Conservation (phyloP, 1,284 basidiomycete species). For the Agroathelia rolfsii region DNA sequence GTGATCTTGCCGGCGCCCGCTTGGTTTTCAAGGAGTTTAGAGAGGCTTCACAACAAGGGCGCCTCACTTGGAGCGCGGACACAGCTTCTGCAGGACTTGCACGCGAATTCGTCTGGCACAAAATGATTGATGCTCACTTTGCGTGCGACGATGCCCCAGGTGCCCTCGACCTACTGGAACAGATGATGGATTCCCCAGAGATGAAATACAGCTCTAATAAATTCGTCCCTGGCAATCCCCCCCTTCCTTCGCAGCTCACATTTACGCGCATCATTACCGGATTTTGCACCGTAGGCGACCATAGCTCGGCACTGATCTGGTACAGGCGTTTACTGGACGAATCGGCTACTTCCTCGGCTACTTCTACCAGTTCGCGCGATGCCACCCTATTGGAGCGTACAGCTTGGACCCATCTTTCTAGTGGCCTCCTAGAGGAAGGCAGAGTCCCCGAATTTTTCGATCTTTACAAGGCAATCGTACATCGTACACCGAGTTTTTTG, state of each 20-base stretch:
- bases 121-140: conserved; percentile 74
- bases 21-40: conserved; percentile 62
- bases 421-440: conserved; percentile 22
- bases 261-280: conserved; percentile 59
- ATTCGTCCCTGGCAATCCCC: conserved; percentile 27
- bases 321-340: conserved; percentile 53
- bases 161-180: conserved; percentile 62
- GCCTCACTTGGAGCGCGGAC: conserved; percentile 21
- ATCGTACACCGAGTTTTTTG: no score
- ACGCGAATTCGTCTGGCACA: conserved; percentile 49
- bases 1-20: conserved; percentile 50
- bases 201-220: conserved; percentile 23
- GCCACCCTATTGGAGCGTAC: conserved; percentile 22
- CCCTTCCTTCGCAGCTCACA: conserved; percentile 51
- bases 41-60: conserved; percentile 27
- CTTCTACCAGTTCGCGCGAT: no score
- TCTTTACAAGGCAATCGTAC: no score
- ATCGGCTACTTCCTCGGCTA: no score
- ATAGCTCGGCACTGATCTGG: conserved; percentile 60
- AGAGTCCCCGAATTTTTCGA: conserved; percentile 28
- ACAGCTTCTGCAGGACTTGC: conserved; percentile 10
- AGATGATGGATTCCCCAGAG: conserved; percentile 56
- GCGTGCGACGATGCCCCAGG: conserved; percentile 49
- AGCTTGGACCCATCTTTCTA: conserved; percentile 23
- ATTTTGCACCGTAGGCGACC: conserved; percentile 55